Conservation (phyloP, 768 basidiomycete genomes). For the Mycena galericulata region DNA sequence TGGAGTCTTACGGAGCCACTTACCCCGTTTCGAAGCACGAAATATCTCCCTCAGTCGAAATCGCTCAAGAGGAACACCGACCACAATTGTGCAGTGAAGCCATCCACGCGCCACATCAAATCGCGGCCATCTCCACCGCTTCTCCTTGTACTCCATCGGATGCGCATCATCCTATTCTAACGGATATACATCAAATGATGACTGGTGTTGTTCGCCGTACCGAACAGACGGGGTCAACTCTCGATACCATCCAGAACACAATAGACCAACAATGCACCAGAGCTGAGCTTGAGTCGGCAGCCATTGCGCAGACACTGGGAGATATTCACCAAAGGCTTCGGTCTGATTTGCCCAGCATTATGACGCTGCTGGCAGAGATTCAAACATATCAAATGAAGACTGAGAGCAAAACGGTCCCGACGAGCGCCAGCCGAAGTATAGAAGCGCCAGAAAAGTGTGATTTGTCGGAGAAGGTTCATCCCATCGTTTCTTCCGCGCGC, state of each 20-base stretch:
- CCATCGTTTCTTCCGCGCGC: background rate
- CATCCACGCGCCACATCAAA: conserved; percentile 12
- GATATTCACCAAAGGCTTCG: conserved; percentile 55
- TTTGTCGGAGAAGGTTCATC: conserved; percentile 27
- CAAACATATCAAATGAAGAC: conserved; percentile 39
- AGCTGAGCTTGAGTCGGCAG: conserved; percentile 22
- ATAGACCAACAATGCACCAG: conserved; percentile 34
- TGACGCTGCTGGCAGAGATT: conserved; percentile 47
- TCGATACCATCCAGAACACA: conserved; percentile 44
- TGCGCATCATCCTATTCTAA: conserved; percentile 33
- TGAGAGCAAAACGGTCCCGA: conserved; percentile 8
- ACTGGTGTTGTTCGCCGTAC: conserved; percentile 45
- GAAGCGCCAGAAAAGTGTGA: conserved; percentile 26
- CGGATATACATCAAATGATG: conserved; percentile 49
- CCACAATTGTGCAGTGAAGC: background rate
- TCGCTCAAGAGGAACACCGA: background rate
- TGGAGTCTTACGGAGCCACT: conserved; percentile 40
- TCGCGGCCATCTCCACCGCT: conserved; percentile 33
- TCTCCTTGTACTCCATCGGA: background rate
- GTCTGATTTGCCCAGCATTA: conserved; percentile 50
- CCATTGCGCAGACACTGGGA: conserved; percentile 50
- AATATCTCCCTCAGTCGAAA: background rate
- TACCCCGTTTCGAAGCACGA: background rate
- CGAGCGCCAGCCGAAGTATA: conserved; percentile 5
- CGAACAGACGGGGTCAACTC: conserved; percentile 39